phyloP scores from a whole-genome alignment of 1,284 basidiomycete species.

The Rhodotorula sp. region DNA sequence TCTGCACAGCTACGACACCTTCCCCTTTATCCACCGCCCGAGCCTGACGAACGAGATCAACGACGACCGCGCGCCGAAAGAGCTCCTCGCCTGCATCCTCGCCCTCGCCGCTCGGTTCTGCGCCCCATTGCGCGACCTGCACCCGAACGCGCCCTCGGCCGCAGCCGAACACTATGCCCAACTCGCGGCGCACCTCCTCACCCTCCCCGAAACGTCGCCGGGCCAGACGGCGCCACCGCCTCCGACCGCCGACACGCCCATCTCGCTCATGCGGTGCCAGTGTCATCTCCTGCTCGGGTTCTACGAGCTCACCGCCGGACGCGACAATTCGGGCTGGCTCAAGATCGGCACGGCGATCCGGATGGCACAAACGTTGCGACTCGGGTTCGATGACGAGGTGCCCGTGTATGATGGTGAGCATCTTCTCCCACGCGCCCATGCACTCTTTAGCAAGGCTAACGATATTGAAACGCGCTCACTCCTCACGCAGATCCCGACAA shows the following conservation, averaged over 20 bases:
- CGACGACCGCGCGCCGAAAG: slow-evolving; percentile 27
- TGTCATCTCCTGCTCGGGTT: slow-evolving; percentile 40
- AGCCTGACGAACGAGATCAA: slow-evolving; percentile 25
- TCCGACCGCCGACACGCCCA: slow-evolving; percentile 23
- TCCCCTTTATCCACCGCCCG: slow-evolving; percentile 36
- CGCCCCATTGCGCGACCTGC: slow-evolving; percentile 21
- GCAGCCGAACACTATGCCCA: slow-evolving; percentile 35
- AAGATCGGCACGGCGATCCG: slow-evolving; percentile 39
- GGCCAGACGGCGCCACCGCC: slow-evolving; percentile 2
- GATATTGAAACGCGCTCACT: neutral
- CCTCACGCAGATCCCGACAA: neutral
- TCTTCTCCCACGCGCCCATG: neutral
- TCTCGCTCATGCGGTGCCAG: slow-evolving; percentile 40
- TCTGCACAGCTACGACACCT: slow-evolving; percentile 34
- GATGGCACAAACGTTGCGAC: slow-evolving; percentile 39
- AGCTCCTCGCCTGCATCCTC: slow-evolving; percentile 38
- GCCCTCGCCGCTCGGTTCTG: slow-evolving; percentile 35
- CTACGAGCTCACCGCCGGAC: slow-evolving; percentile 39
- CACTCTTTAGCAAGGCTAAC: neutral
- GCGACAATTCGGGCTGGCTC: slow-evolving; percentile 42
- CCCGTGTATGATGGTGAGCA: slow-evolving; percentile 15
- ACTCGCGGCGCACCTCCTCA: slow-evolving; percentile 31
- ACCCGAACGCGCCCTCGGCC: slow-evolving; percentile 25
- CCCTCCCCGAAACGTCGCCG: slow-evolving; percentile 16
- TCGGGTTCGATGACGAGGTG: slow-evolving; percentile 42